Evolutionary conservation across 805 yeast species (phyloP), one percentile per base, ranked within the genome.

Genomic region (Middelhovenomyces tepae): DNA sequence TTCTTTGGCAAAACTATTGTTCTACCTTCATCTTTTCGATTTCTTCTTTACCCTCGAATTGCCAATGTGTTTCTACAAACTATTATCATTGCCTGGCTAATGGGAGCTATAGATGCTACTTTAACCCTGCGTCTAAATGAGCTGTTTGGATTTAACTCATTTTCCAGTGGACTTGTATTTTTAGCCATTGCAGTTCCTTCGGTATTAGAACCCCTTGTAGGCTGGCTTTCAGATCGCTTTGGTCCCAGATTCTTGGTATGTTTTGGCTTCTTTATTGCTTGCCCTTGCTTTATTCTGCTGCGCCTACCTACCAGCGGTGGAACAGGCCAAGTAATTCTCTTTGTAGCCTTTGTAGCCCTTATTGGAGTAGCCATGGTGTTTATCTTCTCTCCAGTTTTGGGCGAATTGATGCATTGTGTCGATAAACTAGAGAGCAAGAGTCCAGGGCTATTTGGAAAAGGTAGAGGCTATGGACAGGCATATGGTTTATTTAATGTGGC

Each of bases 401-500:
- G 48, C 4, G 60, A 56, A 23, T 37, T 56, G 27, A 32, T 57
- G 7, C 28, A 36, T 5, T 40, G 37, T 6, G 48, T 52, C 15
- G 31, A 36, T 7, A 39, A 28, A 20, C 39, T 45, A 6, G 58
- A 53, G 28, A 36, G 37, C 5, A 27, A 35, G 20, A 16, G 27
- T 6, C 60, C 60, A 2, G 57, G 57, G 4, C 35, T 35, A 6
- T 47, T 46, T 23, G 59, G 60, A 6, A 36, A 35, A 5, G 51
- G 53, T 7, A 47, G 48, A 23, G 60, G 57, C 6, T 43, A 41
- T 27, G 60, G 56, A 8, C 56, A 54, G 31, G 59, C 53, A 2
- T 56, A 52, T 31, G 59, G 54, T 2, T 27, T 52, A 13, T 53
- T 54, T 40, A 56, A 56, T 27, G 44, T 55, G 4, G 54, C 53